phyloP scores from a whole-genome alignment of 2,329 filamentous ascomycete species.

The Fusarium metavorans region DNA sequence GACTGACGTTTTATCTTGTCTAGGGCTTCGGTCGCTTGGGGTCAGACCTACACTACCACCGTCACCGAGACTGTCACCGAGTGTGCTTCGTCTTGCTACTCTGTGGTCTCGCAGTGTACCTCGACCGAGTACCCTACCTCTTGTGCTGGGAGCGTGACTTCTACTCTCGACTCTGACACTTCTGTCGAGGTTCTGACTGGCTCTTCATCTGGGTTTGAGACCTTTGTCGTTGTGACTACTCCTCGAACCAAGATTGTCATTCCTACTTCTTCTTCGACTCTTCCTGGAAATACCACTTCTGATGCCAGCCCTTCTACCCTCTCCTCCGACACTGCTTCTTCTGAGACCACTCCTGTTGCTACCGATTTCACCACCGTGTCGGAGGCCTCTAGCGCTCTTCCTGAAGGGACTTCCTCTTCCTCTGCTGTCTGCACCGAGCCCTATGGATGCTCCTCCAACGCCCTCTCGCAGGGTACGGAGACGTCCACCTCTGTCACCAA shows the following conservation, averaged over 20 bases:
- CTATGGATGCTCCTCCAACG: slow-evolving; percentile 31
- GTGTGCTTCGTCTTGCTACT: slow-evolving; percentile 45
- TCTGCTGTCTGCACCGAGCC: slow-evolving; percentile 10
- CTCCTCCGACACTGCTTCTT: not conserved
- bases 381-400: slow-evolving; percentile 19
- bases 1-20: slow-evolving; percentile 19
- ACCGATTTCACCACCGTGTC: slow-evolving; percentile 9
- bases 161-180: slow-evolving; percentile 1
- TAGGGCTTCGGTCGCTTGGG: slow-evolving; percentile 42
- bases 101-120: slow-evolving; percentile 36
- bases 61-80: slow-evolving; percentile 48
- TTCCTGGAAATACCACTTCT: slow-evolving; percentile 16
- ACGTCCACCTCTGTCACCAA: slow-evolving; percentile 19
- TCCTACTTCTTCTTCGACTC: slow-evolving; percentile 14
- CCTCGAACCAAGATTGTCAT: slow-evolving; percentile 11
- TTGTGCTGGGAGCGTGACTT: not conserved
- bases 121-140: slow-evolving; percentile 26
- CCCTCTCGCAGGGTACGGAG: not conserved
- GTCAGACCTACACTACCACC: slow-evolving; percentile 46
- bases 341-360: not conserved
- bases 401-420: slow-evolving; percentile 20
- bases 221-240: not conserved
- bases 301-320: not conserved
- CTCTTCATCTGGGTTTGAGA: slow-evolving; percentile 16
- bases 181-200: slow-evolving; percentile 15